Percentiles rank a stretch among this genome's conserved stretches.
phyloP scores from a whole-genome alignment of 2,329 filamentous ascomycete species.

The Plectosphaerella plurivora region DNA sequence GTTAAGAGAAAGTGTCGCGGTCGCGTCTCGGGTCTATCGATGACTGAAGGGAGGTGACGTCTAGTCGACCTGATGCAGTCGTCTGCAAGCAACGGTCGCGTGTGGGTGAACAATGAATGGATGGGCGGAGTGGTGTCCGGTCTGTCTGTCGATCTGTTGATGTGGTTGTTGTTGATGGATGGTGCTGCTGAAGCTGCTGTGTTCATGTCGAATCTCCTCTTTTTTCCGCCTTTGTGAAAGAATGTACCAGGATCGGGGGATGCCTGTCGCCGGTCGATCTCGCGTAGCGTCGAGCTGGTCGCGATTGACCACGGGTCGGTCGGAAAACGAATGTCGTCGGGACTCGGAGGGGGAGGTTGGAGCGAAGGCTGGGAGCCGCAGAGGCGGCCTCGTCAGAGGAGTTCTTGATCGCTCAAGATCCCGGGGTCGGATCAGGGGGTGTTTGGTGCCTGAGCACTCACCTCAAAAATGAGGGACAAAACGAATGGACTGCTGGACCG shows the following conservation, averaged over 20 bases:
- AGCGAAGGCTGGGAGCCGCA: neutral
- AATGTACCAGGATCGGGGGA: neutral
- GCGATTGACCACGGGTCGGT: neutral
- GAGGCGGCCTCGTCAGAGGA: neutral
- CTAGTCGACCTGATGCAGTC: neutral
- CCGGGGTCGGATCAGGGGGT: neutral
- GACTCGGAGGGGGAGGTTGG: neutral
- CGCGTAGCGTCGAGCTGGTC: neutral
- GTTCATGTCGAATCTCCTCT: neutral
- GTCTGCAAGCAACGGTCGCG: neutral
- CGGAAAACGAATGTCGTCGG: neutral
- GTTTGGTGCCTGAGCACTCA: neutral
- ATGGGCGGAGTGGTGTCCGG: too few species aligned
- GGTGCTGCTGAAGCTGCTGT: too few species aligned
- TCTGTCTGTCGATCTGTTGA: too few species aligned
- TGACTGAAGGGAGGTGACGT: neutral
- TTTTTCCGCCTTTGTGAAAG: neutral
- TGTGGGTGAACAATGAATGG: too few species aligned
- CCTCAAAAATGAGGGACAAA: neutral
- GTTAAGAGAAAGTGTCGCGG: neutral
- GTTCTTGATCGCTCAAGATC: neutral
- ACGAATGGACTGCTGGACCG: neutral
- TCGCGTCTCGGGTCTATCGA: neutral
- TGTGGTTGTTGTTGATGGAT: conserved; percentile 6
- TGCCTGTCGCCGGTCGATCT: neutral